phyloP scores from a whole-genome alignment of 768 basidiomycete species.

The Suillus tomentosus region DNA sequence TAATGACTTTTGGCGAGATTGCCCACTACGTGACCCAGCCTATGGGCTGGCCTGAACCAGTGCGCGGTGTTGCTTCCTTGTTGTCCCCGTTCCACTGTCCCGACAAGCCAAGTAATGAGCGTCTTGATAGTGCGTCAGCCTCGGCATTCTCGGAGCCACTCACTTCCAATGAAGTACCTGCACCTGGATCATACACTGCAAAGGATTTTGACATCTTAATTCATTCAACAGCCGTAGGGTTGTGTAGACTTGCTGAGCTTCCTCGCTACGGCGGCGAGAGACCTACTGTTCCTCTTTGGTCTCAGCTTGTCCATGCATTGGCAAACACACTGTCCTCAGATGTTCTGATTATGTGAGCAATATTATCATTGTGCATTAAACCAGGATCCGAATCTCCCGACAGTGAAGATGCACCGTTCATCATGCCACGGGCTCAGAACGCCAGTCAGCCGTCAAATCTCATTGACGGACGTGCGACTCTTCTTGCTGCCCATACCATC shows the following conservation, averaged over 20 bases:
- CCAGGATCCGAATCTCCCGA: not conserved
- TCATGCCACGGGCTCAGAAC: slow-evolving; percentile 2
- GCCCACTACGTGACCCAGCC: not conserved
- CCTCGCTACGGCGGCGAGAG: not conserved
- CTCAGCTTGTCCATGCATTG: slow-evolving; percentile 1
- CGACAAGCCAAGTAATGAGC: not conserved
- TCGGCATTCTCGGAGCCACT: not conserved
- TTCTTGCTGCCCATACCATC: slow-evolving; percentile 1
- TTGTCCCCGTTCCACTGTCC: not conserved
- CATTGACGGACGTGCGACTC: not conserved
- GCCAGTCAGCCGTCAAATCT: not conserved
- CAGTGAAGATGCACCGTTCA: slow-evolving; percentile 2
- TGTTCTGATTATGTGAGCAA: not conserved
- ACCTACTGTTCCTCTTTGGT: not conserved
- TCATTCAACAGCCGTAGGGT: not conserved
- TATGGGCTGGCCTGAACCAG: slow-evolving; percentile 2
- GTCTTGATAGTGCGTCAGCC: not conserved
- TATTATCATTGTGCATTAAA: not conserved
- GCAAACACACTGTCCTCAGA: not conserved
- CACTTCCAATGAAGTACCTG: not conserved
- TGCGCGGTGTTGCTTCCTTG: not conserved
- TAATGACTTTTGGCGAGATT: not conserved
- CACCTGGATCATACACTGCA: not conserved
- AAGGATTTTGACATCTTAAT: not conserved
- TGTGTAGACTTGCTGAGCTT: not conserved